These are phyloP conservation scores for Flagelloscypha sp. DNA, from an alignment of 768 basidiomycete species.

Conservation along the genomic window DNA sequence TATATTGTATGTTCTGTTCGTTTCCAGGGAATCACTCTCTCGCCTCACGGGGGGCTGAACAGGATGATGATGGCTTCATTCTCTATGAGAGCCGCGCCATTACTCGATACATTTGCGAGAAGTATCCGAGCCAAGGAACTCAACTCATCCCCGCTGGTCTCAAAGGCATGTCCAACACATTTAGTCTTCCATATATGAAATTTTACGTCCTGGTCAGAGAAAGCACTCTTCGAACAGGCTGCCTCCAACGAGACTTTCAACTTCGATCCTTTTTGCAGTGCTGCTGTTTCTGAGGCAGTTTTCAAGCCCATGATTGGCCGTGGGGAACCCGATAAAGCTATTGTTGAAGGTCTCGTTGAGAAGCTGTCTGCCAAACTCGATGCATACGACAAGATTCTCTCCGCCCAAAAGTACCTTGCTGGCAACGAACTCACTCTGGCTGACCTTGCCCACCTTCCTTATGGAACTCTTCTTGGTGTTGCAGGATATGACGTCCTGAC, in stretches of 20 bases:
- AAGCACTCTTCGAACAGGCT: conserved; percentile 44
- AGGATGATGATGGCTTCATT: conserved; percentile 39
- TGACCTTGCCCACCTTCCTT: conserved; percentile 41
- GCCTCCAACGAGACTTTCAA: conserved; percentile 42
- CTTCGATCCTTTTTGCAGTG: conserved; percentile 42
- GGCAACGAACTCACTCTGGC: conserved; percentile 48
- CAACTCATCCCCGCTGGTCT: conserved; percentile 29
- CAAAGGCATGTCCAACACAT: too few species aligned
- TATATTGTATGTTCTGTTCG: too few species aligned
- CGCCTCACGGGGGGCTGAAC: too few species aligned
- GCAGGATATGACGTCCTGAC: conserved; percentile 14
- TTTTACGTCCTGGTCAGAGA: too few species aligned
- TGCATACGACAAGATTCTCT: conserved; percentile 48
- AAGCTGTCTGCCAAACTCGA: conserved; percentile 35
- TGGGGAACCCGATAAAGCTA: conserved; percentile 21
- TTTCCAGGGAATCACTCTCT: too few species aligned
- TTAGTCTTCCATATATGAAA: too few species aligned
- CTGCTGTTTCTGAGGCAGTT: conserved; percentile 39
- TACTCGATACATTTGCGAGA: conserved; percentile 33
- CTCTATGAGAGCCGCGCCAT: conserved; percentile 46
- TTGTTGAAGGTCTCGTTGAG: conserved; percentile 16
- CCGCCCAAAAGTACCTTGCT: conserved; percentile 48
- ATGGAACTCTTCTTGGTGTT: conserved; percentile 20
- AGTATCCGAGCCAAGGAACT: conserved; percentile 31
- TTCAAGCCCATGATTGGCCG: conserved; percentile 29